These are phyloP conservation scores for Chondrostereum purpureum DNA, from an alignment of 1,284 basidiomycete species.

Conservation along the genomic window DNA sequence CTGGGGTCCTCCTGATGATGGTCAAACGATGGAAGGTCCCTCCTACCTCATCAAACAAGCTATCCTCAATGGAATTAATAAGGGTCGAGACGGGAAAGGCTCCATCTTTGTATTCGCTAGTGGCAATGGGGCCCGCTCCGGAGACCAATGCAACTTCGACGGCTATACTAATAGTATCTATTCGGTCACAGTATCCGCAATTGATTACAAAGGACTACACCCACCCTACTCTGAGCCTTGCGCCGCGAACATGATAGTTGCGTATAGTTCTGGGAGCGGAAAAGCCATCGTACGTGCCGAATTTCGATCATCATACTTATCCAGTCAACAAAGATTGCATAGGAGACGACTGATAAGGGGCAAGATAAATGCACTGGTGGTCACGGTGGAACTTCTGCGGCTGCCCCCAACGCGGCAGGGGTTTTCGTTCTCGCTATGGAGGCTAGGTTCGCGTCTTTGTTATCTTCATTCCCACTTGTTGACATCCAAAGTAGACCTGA, in stretches of 20 bases:
- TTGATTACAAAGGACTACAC: conserved; percentile 89
- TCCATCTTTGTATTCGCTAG: conserved; percentile 97
- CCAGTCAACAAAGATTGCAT: conserved; percentile 15
- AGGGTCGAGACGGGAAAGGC: conserved; percentile 87
- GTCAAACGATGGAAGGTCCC: conserved; percentile 92
- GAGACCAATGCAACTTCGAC: conserved; percentile 99
- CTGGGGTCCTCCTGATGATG: conserved; percentile 98
- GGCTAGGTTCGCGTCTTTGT: conserved; percentile 52
- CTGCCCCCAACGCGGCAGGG: conserved; percentile 92
- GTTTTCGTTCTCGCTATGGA: conserved; percentile 86
- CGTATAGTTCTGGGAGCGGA: conserved; percentile 94
- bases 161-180: conserved; percentile 99
- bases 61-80: conserved; percentile 90
- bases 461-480: conserved; percentile 7
- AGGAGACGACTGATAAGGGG: conserved; percentile 92
- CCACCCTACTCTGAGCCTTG: conserved; percentile 98
- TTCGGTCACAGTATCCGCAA: conserved; percentile 90
- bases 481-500: conserved; percentile 59
- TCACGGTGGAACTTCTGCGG: conserved; percentile 97
- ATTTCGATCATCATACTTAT: conserved; percentile 9
- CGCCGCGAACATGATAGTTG: conserved; percentile 93
- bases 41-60: conserved; percentile 91
- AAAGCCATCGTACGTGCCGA: conserved; percentile 78
- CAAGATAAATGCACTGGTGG: conserved; percentile 75
- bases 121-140: conserved; percentile 88